Evolutionary conservation across 768 basidiomycete species (phyloP), one percentile per base, ranked within the genome.

Genomic region (Leucosporidium scottii): DNA sequence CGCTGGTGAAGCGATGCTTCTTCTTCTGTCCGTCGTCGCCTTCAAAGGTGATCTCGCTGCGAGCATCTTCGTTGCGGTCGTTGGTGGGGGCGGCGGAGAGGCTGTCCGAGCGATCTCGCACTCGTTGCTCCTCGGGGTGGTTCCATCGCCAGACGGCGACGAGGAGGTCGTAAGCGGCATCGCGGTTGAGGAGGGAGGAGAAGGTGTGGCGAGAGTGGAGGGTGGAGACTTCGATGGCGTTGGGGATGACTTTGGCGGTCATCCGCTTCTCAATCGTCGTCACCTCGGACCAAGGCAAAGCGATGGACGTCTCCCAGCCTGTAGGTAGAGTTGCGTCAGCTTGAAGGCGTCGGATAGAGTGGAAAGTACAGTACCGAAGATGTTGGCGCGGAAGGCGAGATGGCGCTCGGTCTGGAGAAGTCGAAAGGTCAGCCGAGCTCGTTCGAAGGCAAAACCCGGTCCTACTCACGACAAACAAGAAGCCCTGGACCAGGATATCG

Each of bases 351-450:
- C 12, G 13, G 20, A 12, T 20, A 12, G 17, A 36, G 13, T 15
- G 1, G 34, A 0, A 20, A 36, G 59, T 17, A 27, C 6, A 13
- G 44, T 17, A 59, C 96, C 94, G 78, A 98, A 93, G 55, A 98
- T 97, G 77, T 97, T 98, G 53, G 96, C 94, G 74, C 98, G 90
- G 82, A 98, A 99, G 80, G 92, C 97, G 27, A 98, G 84, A 76
- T 98, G 93, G 79, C 97, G 96, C 79, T 99, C 94, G 9, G 94
- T 44, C 39, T 44, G 15, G 13, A 15, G 39, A 13, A 10, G 15
- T 6, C 39, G 39, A 44, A 9, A 17, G 39, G 39, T 44, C 39
- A 44, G 39, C 39, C 8, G 15, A 17, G 15, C 39, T 44, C 4
- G 51, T 10, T 34, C 21, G 27, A 8, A 56, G 17, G 21, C 18